A percentile compares a stretch with the other conserved stretches of the same genome.
Evolutionary conservation across 2,329 filamentous ascomycete species (phyloP).

Genomic region (Colletotrichum orchidophilum): DNA sequence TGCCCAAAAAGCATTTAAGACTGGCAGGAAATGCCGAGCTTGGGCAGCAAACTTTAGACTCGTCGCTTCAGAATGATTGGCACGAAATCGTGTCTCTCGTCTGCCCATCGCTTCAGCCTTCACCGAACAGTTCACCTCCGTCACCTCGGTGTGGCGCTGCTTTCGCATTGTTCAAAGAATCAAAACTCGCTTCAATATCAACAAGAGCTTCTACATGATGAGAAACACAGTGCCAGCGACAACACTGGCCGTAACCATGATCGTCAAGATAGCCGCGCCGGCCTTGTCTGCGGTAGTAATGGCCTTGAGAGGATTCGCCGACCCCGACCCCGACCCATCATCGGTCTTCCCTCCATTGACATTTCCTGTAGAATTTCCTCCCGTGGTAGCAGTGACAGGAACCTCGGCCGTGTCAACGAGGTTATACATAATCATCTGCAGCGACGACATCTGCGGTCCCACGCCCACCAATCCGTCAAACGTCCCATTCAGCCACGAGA

Average conservation of each 20-base stretch:
- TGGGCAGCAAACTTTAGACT: neutral
- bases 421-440: conserved; percentile 60
- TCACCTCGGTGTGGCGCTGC: neutral
- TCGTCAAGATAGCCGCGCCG: conserved; percentile 73
- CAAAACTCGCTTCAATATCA: neutral
- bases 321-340: neutral
- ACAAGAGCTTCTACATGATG: neutral
- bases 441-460: conserved; percentile 67
- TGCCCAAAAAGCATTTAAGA: neutral
- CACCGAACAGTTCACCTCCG: neutral
- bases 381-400: conserved; percentile 57
- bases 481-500: conserved; percentile 64
- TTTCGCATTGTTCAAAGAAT: neutral
- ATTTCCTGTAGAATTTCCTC: conserved; percentile 61
- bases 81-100: too few relatives aligned
- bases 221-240: conserved; percentile 39
- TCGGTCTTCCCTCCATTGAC: conserved; percentile 34
- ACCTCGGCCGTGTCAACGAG: conserved; percentile 51
- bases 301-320: conserved; percentile 20
- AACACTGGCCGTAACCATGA: conserved; percentile 60
- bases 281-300: conserved; percentile 69
- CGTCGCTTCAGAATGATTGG: neutral
- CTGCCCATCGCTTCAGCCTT: too few relatives aligned
- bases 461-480: conserved; percentile 60
- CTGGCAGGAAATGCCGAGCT: neutral